These are phyloP conservation scores for Colletotrichum zoysiae DNA, from an alignment of 2,329 filamentous ascomycete genomes.

Conservation along the genomic window DNA sequence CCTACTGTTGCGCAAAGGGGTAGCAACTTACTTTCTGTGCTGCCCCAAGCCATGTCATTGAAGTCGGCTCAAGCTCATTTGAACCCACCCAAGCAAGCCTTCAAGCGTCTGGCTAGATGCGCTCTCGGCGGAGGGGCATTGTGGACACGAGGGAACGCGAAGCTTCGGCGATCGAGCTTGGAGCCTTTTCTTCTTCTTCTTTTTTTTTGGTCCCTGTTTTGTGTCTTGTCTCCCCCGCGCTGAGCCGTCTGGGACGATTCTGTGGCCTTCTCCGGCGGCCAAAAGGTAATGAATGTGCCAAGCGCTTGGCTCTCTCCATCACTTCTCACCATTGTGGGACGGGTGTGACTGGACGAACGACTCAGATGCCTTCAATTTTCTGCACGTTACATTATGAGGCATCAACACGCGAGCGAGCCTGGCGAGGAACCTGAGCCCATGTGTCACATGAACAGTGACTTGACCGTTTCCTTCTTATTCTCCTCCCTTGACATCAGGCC, in stretches of 20 bases:
- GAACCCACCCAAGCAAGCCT: slow-evolving; percentile 42
- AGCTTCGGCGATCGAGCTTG: slow-evolving; percentile 39
- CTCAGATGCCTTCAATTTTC: slow-evolving; percentile 28
- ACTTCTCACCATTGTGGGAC: slow-evolving; percentile 38
- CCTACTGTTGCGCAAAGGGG: neutral
- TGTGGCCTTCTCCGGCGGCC: slow-evolving; percentile 10
- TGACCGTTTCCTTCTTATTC: slow-evolving; percentile 5
- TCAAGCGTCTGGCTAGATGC: slow-evolving; percentile 16
- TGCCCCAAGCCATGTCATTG: slow-evolving; percentile 20
- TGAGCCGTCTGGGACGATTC: slow-evolving; percentile 13
- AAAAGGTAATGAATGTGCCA: slow-evolving; percentile 30
- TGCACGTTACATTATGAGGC: slow-evolving; percentile 37
- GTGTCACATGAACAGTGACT: slow-evolving; percentile 23
- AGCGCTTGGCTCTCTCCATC: slow-evolving; percentile 40
- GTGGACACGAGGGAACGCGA: slow-evolving; percentile 22
- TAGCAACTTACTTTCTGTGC: neutral
- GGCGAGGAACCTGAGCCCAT: slow-evolving; percentile 26
- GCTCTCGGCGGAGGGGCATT: slow-evolving; percentile 30
- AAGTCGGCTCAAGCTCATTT: slow-evolving; percentile 36
- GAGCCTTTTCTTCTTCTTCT: no score
- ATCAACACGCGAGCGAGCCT: slow-evolving; percentile 12
- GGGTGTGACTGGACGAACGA: slow-evolving; percentile 38
- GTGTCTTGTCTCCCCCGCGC: slow-evolving; percentile 21
- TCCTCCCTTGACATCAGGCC: slow-evolving; percentile 11
- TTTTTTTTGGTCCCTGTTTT: slow-evolving; percentile 15